Evolutionary conservation across 352 stramenopile species (phyloP).

Genomic region (Phytophthora sojae): DNA sequence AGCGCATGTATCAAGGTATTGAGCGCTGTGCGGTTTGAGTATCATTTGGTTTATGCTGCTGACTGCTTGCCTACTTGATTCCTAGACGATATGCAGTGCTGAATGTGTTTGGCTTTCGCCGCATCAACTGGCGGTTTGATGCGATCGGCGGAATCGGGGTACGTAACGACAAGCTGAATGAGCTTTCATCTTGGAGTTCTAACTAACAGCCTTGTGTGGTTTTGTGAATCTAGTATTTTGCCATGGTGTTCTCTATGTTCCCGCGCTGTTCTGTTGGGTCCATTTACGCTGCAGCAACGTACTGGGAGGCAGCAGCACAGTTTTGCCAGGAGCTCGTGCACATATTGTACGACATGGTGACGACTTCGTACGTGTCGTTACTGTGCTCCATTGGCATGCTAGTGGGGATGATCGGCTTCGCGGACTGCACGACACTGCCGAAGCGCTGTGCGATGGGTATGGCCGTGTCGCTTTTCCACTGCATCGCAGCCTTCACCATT

Average conservation of each 20-base stretch:
- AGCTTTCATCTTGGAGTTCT: constrained; percentile 1
- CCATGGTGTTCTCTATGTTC: constrained; percentile 93
- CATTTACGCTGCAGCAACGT: constrained; percentile 70
- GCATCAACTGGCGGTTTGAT: constrained; percentile 95
- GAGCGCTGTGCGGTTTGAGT: neutral
- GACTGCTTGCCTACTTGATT: neutral
- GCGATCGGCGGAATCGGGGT: constrained; percentile 89
- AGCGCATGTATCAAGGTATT: constrained; percentile 73
- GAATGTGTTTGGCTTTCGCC: constrained; percentile 91
- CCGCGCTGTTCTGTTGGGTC: constrained; percentile 86
- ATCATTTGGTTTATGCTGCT: neutral
- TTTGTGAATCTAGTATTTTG: constrained; percentile 79
- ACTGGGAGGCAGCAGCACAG: constrained; percentile 42
- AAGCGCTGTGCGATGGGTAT: constrained; percentile 67
- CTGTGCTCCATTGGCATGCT: constrained; percentile 67
- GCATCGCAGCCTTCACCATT: constrained; percentile 72
- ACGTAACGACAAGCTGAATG: constrained; percentile 22
- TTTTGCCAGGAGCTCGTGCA: constrained; percentile 67
- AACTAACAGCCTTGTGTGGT: constrained; percentile 12
- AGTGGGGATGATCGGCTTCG: constrained; percentile 67
- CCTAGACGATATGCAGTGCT: constrained; percentile 81
- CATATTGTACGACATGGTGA: constrained; percentile 76
- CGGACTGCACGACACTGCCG: constrained; percentile 71
- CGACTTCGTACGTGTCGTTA: constrained; percentile 79
- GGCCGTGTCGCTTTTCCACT: constrained; percentile 63